Percentiles rank a stretch among this genome's conserved stretches.
phyloP scores from a whole-genome alignment of 2,329 filamentous ascomycete species.

The Trichoderma koningii region DNA sequence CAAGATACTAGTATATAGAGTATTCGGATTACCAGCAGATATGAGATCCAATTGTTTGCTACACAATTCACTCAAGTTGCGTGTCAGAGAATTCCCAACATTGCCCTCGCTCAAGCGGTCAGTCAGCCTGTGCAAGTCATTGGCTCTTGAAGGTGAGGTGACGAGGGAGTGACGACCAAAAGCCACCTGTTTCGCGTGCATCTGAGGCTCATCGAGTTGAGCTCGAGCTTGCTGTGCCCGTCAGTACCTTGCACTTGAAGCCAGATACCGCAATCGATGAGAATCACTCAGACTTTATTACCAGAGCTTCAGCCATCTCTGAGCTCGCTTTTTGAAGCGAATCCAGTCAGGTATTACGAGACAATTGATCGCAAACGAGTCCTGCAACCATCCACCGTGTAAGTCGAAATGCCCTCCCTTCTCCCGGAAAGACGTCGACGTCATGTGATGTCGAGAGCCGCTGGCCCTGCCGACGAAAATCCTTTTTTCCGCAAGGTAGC shows the following conservation, averaged over 20 bases:
- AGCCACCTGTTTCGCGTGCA: not conserved
- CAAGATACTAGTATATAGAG: not conserved
- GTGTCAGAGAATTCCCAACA: not conserved
- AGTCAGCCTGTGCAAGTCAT: not conserved
- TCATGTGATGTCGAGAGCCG: conserved; percentile 21
- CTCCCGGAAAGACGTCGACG: conserved; percentile 2
- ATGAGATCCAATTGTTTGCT: not conserved
- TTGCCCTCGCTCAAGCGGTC: not conserved
- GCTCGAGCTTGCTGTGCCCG: no score
- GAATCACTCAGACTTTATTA: not conserved
- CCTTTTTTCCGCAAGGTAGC: not conserved
- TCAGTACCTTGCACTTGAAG: no score
- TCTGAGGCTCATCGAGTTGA: not conserved
- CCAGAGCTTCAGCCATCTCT: not conserved
- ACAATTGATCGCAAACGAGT: not conserved
- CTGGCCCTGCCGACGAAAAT: conserved; percentile 8
- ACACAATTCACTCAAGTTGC: not conserved
- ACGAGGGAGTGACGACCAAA: conserved; percentile 11
- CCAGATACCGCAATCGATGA: not conserved
- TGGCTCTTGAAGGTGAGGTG: not conserved
- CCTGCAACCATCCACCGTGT: not conserved
- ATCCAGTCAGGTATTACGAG: not conserved
- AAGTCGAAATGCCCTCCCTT: conserved; percentile 12
- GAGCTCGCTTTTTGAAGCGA: no score
- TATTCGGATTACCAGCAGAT: not conserved